Percentiles rank a stretch among this genome's conserved stretches.
Conservation (phyloP, 2,329 filamentous ascomycete genomes). For the Diaporthe caulivora region DNA sequence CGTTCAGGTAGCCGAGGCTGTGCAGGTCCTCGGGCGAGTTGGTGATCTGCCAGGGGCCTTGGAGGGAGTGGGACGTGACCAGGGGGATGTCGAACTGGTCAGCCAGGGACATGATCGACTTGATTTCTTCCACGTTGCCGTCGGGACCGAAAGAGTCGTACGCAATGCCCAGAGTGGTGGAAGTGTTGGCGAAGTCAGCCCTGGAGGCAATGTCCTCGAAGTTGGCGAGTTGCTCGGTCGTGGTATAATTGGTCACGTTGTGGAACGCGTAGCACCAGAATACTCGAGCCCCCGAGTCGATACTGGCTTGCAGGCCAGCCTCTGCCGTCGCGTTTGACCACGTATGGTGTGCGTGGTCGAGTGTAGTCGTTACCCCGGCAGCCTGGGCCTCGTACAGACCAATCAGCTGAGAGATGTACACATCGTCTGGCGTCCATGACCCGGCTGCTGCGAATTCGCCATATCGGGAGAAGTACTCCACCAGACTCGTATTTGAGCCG, state of each 20-base stretch:
- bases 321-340: constrained; percentile 56
- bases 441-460: constrained; percentile 49
- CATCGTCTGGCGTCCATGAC: constrained; percentile 56
- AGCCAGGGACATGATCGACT: constrained; percentile 50
- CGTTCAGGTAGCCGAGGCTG: constrained; percentile 55
- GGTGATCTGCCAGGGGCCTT: constrained; percentile 53
- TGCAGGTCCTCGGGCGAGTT: constrained; percentile 56
- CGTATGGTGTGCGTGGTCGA: constrained; percentile 66
- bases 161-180: constrained; percentile 54
- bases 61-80: constrained; percentile 59
- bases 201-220: constrained; percentile 53
- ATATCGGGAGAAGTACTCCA: constrained; percentile 60
- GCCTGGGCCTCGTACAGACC: constrained; percentile 65
- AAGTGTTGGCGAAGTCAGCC: constrained; percentile 44
- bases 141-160: constrained; percentile 53
- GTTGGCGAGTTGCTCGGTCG: constrained; percentile 53
- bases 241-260: constrained; percentile 49
- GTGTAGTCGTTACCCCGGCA: constrained; percentile 63
- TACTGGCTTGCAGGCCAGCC: constrained; percentile 59
- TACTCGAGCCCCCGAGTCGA: constrained; percentile 62
- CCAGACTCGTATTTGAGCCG: constrained; percentile 61
- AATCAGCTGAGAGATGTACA: constrained; percentile 60
- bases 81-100: constrained; percentile 52
- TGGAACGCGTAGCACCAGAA: constrained; percentile 61
- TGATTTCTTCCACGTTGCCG: constrained; percentile 45